Base-by-base conservation (phyloP, 169 alveolate genomes). In the Cryptosporidium sp. region DNA sequence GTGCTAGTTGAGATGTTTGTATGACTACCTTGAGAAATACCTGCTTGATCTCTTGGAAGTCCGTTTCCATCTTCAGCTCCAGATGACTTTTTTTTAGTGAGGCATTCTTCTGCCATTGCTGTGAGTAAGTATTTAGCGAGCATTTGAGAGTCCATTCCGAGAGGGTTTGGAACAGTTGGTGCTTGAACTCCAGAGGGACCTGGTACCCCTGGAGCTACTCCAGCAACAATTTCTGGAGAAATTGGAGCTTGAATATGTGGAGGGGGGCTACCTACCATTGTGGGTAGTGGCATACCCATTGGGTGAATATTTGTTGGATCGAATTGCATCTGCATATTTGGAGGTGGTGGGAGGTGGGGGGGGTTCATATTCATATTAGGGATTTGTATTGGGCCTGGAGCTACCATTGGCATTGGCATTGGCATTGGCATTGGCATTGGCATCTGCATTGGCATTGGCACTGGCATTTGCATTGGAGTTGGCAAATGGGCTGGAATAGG, bases 51-150 rank as follows among this genome's bases (percentile, higher is more conserved):
- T 45, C 51, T 70, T 14, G n/a, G 1, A 26, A 29, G 12, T 44
- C 44, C 18, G 3, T 29, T 23, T 21, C n/a, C 44, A 37, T 60
- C 52, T 71, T 52, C 65, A 26, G 23, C 85, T 23, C 23, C 69
- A 39, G 68, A 48, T n/a, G 85, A 48, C 18, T 73, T 73, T 33
- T 80, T 80, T 33, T 80, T 80, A 18, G n/a, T 31, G 5, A 80
- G 8, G 23, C 89, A 80, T 62, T 80, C 89, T 42, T 80, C 89
- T 12, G 89, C 89, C 89, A 80, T 80, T 61, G 89, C 89, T 37
- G 89, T 80, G 9, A 80, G 70, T n/a, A 80, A 80, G 42, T 80
- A 80, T 48, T 80, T 60, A 8, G 89, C 89, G 18, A 80, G 75
- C 75, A 65, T 80, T 29, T 60, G 89, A 12, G 89, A 80, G 48